Base-by-base conservation (phyloP, 305 asterid species). In the Andrographis paniculata region DNA sequence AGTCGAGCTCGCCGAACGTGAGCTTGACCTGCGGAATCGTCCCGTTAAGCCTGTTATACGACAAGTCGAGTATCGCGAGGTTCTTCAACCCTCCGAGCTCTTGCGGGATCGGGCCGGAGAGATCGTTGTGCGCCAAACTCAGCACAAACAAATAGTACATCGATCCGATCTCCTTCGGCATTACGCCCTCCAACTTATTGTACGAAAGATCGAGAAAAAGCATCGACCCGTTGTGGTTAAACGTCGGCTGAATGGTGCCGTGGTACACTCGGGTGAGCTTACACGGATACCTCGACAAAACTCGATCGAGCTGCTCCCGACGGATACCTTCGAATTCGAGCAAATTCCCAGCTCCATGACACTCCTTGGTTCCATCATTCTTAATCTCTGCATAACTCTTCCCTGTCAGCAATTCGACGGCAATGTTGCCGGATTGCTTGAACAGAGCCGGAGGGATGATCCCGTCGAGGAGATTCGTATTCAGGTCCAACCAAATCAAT, bases 341-440 rank as follows among this genome's bases (percentile, higher is more conserved):
- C 75, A 89, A 58, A 67, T 86, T 82, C 37, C 98, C 96, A 0
- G 98, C 88, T 17, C 98, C 98, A 6, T 86, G 95, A 68, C 98
- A 89, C 65, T 76, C 72, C 55, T 67, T 66, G 59, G 89, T 80
- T 22, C 98, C 98, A 10, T 89, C 94, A 18, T 83, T 86, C 80
- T 73, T 86, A 47, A 89, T 78, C 23, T 85, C 80, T 23, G 71
- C 80, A 0, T 77, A 89, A 21, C 66, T 67, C 61, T 82, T 89
- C 16, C 94, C 86, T 0, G 95, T 82, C n/a, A 78, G 70, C 28
- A 69, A 22, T 7, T 73, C 84, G 55, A 55, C 69, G 0, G 87
- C 94, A 14, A 89, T 86, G 15, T 82, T 80, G 5, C 98, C 96
- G 10, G 98, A 87, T 52, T 89, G 95, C 76, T 80, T 82, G 77